Conservation (phyloP, 2,329 filamentous ascomycete species). For the Xylaria sp. region DNA sequence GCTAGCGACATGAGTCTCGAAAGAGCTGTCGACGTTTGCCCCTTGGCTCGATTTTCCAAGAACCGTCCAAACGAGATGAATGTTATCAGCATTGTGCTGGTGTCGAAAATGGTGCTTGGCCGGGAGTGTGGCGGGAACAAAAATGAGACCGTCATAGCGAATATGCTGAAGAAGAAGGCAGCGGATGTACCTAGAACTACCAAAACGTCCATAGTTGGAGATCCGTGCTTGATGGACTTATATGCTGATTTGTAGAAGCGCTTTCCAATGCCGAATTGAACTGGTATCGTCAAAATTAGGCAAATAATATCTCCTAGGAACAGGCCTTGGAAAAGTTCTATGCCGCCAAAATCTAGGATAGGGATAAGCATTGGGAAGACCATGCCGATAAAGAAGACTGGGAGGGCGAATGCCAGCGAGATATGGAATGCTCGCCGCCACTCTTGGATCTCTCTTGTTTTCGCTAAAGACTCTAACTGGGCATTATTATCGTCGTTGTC, state of each 20-base stretch:
- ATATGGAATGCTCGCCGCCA: conserved; percentile 86
- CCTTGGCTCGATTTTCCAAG: conserved; percentile 93
- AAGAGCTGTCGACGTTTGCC: conserved; percentile 92
- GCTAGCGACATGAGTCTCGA: conserved; percentile 95
- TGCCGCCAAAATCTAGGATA: conserved; percentile 78
- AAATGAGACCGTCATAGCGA: conserved; percentile 86
- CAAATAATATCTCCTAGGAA: conserved; percentile 91
- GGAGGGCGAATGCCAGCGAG: conserved; percentile 84
- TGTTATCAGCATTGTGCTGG: conserved; percentile 97
- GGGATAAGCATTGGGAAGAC: conserved; percentile 87
- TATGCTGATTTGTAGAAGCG: conserved; percentile 95
- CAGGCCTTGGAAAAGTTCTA: conserved; percentile 76
- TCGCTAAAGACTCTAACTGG: conserved; percentile 93
- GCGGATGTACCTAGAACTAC: conserved; percentile 93
- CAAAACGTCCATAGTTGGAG: conserved; percentile 97
- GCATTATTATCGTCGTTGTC: conserved; percentile 97
- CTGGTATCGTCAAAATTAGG: conserved; percentile 84
- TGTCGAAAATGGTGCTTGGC: conserved; percentile 93
- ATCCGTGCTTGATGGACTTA: conserved; percentile 88
- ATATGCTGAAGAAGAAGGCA: conserved; percentile 94
- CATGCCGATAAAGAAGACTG: conserved; percentile 95
- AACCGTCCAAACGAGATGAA: conserved; percentile 93
- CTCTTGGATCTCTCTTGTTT: conserved; percentile 94
- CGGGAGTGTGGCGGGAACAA: conserved; percentile 78
- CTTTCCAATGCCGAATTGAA: conserved; percentile 95